These are phyloP conservation scores for Ogataea pilisensis DNA, from an alignment of 805 yeast species.

Conservation along the genomic window DNA sequence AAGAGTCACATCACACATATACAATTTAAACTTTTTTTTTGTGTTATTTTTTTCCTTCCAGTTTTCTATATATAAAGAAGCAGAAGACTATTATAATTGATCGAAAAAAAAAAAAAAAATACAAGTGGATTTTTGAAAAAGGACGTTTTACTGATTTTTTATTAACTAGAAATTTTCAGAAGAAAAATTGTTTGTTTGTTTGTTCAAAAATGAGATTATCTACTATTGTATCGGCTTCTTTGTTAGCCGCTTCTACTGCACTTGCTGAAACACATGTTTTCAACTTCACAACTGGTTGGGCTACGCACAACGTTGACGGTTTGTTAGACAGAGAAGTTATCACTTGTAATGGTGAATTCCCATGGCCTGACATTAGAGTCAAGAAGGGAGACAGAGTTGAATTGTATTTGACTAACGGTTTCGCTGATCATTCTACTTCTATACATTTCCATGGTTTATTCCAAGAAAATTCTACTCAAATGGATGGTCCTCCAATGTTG, in stretches of 20 bases:
- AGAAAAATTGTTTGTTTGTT: too few species aligned
- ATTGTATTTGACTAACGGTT: slow-evolving; percentile 71
- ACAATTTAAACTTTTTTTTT: slow-evolving; percentile 7
- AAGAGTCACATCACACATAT: slow-evolving; percentile 14
- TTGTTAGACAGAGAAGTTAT: slow-evolving; percentile 38
- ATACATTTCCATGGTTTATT: slow-evolving; percentile 94
- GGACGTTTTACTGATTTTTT: background rate
- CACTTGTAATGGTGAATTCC: slow-evolving; percentile 57
- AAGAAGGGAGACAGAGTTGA: slow-evolving; percentile 75
- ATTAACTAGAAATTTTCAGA: background rate
- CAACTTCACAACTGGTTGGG: slow-evolving; percentile 67
- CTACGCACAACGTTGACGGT: slow-evolving; percentile 57
- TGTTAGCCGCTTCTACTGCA: slow-evolving; percentile 17
- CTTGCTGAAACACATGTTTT: slow-evolving; percentile 52
- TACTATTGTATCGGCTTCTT: slow-evolving; percentile 11
- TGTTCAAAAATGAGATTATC: slow-evolving; percentile 16
- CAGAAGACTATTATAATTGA: too few species aligned
- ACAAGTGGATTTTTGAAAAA: background rate
- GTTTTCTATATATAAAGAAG: too few species aligned
- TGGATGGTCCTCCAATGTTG: slow-evolving; percentile 90
- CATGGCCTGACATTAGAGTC: slow-evolving; percentile 81
- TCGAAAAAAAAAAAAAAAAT: background rate
- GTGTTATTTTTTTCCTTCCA: background rate
- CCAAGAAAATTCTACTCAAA: slow-evolving; percentile 65
- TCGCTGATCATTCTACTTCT: slow-evolving; percentile 63